These are phyloP conservation scores for Sugiyamaella marilandica DNA, from an alignment of 805 yeast genomes.

Conservation along the genomic window DNA sequence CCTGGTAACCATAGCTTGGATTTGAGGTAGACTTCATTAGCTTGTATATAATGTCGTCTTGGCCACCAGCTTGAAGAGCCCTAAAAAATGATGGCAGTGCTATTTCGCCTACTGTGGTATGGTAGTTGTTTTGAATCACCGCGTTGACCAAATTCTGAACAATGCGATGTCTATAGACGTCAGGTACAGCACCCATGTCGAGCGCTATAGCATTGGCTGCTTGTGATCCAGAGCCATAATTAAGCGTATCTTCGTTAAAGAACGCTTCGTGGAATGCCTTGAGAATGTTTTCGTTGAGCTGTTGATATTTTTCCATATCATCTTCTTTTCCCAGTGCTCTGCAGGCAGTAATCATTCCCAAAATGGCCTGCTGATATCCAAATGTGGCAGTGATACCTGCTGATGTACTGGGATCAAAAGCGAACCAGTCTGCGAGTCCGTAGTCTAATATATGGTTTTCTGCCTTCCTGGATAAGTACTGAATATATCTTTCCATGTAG, in stretches of 20 bases:
- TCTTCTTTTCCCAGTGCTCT: neutral
- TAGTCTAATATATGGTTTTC: neutral
- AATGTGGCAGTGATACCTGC: constrained; percentile 3
- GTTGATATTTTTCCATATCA: neutral
- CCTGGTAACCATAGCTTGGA: constrained; percentile 2
- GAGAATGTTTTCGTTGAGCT: neutral
- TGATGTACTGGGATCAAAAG: neutral
- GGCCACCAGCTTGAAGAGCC: neutral
- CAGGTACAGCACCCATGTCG: constrained; percentile 3
- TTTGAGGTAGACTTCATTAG: neutral
- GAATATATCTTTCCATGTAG: neutral
- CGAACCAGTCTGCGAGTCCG: constrained; percentile 1
- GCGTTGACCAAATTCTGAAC: neutral
- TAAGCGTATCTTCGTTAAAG: neutral
- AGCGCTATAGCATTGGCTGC: constrained; percentile 1
- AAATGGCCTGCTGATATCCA: neutral
- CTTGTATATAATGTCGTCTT: neutral
- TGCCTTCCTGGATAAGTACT: neutral
- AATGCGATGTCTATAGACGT: neutral
- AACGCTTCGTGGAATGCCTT: neutral
- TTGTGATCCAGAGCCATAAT: constrained; percentile 1
- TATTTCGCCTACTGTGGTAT: neutral
- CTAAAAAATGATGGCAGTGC: neutral
- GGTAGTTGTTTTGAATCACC: neutral
- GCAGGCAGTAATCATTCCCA: neutral